phyloP scores from a whole-genome alignment of 179 eudicot species.

The Silene coronaria region DNA sequence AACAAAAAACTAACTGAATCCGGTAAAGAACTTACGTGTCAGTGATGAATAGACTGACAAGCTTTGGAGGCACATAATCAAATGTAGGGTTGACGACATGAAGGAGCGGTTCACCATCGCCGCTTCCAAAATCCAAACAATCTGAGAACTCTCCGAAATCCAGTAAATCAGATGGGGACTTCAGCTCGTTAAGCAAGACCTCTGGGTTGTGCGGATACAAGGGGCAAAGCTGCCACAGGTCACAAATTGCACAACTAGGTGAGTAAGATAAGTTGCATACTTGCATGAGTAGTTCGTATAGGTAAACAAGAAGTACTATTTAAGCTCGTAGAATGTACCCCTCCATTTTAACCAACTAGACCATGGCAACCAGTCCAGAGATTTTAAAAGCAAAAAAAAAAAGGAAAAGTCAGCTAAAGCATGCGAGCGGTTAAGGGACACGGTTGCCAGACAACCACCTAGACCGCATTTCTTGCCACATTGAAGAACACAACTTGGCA shows the following conservation, averaged over 20 bases:
- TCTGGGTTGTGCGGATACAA: constrained; percentile 97
- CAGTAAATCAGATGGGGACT: constrained; percentile 90
- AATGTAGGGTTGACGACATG: constrained; percentile 96
- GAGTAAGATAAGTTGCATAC: neutral
- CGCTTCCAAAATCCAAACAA: constrained; percentile 84
- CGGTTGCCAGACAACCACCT: too few species aligned
- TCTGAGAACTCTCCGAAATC: constrained; percentile 98
- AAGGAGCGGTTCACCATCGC: constrained; percentile 76
- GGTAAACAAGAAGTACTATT: neutral
- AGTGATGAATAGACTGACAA: constrained; percentile 87
- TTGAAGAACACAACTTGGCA: too few species aligned
- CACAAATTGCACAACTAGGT: constrained; percentile 14
- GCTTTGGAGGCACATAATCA: constrained; percentile 94
- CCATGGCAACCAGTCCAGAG: too few species aligned
- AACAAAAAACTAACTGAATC: neutral
- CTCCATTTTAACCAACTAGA: too few species aligned
- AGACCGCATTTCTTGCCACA: too few species aligned
- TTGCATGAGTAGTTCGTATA: neutral
- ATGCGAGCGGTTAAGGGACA: too few species aligned
- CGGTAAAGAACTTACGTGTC: constrained; percentile 68
- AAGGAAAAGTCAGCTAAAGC: too few species aligned
- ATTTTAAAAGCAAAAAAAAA: too few species aligned
- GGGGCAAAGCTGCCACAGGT: constrained; percentile 71
- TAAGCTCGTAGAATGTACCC: neutral
- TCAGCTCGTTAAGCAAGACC: constrained; percentile 85